These are phyloP conservation scores for Pichia sp. DNA, from an alignment of 1,139 yeast genomes.

Conservation along the genomic window DNA sequence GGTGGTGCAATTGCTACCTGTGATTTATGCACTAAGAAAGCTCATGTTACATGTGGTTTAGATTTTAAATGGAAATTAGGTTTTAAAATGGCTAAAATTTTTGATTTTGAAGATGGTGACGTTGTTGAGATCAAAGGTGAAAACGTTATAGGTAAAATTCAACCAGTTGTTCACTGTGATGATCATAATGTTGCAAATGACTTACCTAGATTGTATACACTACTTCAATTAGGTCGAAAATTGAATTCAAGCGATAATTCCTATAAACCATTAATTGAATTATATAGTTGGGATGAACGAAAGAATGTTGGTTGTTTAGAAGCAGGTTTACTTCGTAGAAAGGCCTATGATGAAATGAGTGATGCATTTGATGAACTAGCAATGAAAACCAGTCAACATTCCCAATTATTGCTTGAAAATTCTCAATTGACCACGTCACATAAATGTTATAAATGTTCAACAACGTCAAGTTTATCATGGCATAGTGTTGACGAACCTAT, in stretches of 20 bases:
- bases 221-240: slow-evolving; percentile 34
- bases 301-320: slow-evolving; percentile 1
- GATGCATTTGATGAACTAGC: slow-evolving; percentile 8
- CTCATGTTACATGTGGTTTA: slow-evolving; percentile 68
- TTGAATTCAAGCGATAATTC: slow-evolving; percentile 26
- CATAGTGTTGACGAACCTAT: slow-evolving; percentile 16
- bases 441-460: slow-evolving; percentile 2
- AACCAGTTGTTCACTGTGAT: slow-evolving; percentile 40
- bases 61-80: slow-evolving; percentile 42
- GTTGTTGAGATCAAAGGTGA: slow-evolving; percentile 27
- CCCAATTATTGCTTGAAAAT: neutral
- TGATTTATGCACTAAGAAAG: slow-evolving; percentile 34
- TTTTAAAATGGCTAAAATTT: slow-evolving; percentile 33
- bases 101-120: slow-evolving; percentile 22
- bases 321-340: slow-evolving; percentile 22
- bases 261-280: slow-evolving; percentile 33
- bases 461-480: slow-evolving; percentile 23
- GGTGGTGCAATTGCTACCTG: slow-evolving; percentile 42
- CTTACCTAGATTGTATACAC: slow-evolving; percentile 19
- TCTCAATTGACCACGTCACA: neutral
- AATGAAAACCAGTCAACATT: slow-evolving; percentile 1
- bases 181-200: slow-evolving; percentile 29
- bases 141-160: slow-evolving; percentile 33
- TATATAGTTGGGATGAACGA: slow-evolving; percentile 41
- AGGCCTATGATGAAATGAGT: slow-evolving; percentile 7